Percentiles rank a stretch among this genome's conserved stretches.
These are phyloP conservation scores for Geoglossum cookeanum DNA, from an alignment of 2,329 filamentous ascomycete species.

Conservation along the genomic window DNA sequence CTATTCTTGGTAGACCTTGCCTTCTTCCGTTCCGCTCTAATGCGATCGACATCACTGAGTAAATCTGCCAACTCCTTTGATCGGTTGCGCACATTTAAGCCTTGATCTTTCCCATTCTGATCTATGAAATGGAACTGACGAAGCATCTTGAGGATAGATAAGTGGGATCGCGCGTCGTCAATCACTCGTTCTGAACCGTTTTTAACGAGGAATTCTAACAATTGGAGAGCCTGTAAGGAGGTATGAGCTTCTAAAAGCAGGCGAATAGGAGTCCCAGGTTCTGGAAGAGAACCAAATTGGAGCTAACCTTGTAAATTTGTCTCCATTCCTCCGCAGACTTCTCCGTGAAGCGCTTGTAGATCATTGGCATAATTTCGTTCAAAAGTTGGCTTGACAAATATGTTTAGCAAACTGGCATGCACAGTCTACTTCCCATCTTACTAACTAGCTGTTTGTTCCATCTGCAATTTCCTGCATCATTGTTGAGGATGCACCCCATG, in stretches of 20 bases:
- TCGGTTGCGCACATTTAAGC: constrained; percentile 89
- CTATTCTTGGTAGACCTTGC: constrained; percentile 79
- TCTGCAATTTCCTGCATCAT: constrained; percentile 94
- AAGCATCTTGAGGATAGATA: constrained; percentile 93
- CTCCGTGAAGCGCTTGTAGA: constrained; percentile 97
- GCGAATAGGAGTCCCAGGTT: not conserved
- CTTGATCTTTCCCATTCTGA: constrained; percentile 92
- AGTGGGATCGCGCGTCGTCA: constrained; percentile 86
- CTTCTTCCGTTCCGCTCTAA: constrained; percentile 63
- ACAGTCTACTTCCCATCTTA: constrained; percentile 8
- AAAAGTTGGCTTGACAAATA: constrained; percentile 54
- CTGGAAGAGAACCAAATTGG: not conserved
- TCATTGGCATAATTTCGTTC: constrained; percentile 99
- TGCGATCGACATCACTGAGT: constrained; percentile 78
- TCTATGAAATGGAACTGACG: constrained; percentile 97
- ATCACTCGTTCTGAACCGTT: constrained; percentile 95
- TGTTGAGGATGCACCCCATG: constrained; percentile 73
- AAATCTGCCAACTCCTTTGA: constrained; percentile 91
- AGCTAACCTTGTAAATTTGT: constrained; percentile 82
- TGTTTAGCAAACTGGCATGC: constrained; percentile 8
- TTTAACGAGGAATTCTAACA: constrained; percentile 94
- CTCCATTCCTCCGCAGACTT: constrained; percentile 97
- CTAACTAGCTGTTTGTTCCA: constrained; percentile 94
- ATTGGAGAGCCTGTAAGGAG: constrained; percentile 46
- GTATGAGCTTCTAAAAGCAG: not conserved